A percentile compares a stretch with the other conserved stretches of the same genome.
Conservation (phyloP, 75 land plant species). For the Isoetes taiwanensis region DNA sequence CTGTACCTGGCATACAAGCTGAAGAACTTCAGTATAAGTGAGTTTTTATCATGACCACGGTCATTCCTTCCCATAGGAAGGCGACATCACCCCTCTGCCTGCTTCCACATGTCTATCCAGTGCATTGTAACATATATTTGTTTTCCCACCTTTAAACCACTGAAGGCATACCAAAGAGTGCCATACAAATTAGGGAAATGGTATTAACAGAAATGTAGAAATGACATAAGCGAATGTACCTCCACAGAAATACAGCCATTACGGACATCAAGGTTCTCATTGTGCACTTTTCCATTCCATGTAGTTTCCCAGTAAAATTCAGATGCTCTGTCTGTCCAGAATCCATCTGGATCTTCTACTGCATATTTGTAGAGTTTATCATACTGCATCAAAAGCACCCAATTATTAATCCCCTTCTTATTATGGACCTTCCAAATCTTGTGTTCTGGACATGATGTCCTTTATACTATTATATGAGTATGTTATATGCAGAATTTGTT, state of each 20-base stretch:
- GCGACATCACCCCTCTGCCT: constrained; percentile 71
- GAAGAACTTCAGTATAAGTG: constrained; percentile 59
- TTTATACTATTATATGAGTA: background rate
- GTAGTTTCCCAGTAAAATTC: constrained; percentile 72
- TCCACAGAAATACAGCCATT: constrained; percentile 61
- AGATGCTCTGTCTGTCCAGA: constrained; percentile 79
- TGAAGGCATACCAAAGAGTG: constrained; percentile 14
- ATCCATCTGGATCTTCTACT: constrained; percentile 79
- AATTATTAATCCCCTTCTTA: background rate
- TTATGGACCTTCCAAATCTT: background rate
- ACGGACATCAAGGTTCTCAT: constrained; percentile 67
- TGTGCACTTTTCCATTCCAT: constrained; percentile 37
- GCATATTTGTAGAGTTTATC: constrained; percentile 68
- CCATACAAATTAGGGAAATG: background rate
- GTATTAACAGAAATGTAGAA: background rate
- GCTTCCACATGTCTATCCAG: constrained; percentile 64
- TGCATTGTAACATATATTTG: constrained; percentile 92
- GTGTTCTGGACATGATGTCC: background rate
- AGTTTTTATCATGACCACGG: constrained; percentile 45
- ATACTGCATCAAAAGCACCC: constrained; percentile 34
- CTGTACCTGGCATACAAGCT: constrained; percentile 73
- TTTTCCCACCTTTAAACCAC: constrained; percentile 93
- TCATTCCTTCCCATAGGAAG: constrained; percentile 88
- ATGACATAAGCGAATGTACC: constrained; percentile 23
- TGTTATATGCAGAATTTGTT: background rate